Conservation (phyloP, 148 eudicot species). For the Selenicereus undatus region DNA sequence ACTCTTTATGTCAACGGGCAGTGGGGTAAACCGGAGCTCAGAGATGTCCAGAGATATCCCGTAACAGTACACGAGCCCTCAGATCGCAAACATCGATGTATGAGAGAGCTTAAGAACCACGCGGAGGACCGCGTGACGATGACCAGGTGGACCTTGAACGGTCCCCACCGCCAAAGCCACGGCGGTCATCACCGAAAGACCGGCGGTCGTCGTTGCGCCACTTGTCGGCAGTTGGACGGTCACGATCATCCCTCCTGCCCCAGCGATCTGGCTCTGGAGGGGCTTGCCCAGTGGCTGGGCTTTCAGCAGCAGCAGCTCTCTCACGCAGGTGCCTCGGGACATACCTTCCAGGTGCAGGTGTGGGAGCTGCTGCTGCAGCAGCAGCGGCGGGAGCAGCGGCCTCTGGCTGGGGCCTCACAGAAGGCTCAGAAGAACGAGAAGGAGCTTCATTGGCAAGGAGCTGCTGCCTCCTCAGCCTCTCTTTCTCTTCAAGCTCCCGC, state of each 20-base stretch:
- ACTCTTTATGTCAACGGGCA: background rate
- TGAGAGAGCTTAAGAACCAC: background rate
- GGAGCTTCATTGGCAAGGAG: constrained; percentile 40
- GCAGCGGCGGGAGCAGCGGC: constrained; percentile 33
- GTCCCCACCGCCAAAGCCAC: background rate
- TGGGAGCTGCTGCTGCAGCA: constrained; percentile 23
- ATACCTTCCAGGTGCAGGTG: constrained; percentile 40
- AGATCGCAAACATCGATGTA: background rate
- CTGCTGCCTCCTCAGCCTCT: constrained; percentile 47
- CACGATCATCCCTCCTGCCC: constrained; percentile 46
- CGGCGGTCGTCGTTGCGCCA: constrained; percentile 48
- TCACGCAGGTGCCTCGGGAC: constrained; percentile 48
- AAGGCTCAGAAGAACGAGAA: constrained; percentile 31
- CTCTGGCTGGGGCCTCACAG: constrained; percentile 24
- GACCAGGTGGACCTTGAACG: constrained; percentile 43
- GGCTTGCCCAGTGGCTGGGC: constrained; percentile 25
- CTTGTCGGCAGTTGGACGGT: constrained; percentile 33
- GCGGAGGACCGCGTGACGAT: constrained; percentile 28
- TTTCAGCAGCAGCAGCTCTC: constrained; percentile 20
- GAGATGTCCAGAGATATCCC: background rate
- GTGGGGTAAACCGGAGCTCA: background rate
- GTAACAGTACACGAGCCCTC: background rate
- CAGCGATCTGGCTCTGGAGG: constrained; percentile 53
- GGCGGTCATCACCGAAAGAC: constrained; percentile 5
- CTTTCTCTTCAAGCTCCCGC: constrained; percentile 77